These are phyloP conservation scores for Mediolabrus comicus DNA, from an alignment of 108 stramenopile genomes.

Conservation along the genomic window DNA sequence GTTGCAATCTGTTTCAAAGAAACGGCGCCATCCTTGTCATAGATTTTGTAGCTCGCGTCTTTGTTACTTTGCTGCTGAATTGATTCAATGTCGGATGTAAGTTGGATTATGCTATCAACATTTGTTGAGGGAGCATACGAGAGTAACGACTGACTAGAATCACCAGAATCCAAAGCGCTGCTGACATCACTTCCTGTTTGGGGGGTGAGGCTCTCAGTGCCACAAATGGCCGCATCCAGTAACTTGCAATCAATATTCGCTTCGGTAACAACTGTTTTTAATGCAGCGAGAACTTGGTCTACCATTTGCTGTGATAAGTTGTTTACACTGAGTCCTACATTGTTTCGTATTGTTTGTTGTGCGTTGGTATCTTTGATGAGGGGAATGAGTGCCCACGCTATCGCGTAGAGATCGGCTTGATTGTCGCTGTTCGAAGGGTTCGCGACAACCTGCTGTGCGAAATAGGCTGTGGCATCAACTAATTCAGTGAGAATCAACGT, in stretches of 20 bases:
- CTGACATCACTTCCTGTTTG: background rate
- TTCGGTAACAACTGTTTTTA: background rate
- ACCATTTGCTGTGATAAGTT: background rate
- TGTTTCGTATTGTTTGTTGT: background rate
- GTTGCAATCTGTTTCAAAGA: background rate
- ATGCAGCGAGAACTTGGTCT: background rate
- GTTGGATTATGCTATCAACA: background rate
- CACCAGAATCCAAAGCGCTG: background rate
- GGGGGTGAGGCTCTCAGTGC: background rate
- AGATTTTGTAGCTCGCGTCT: background rate
- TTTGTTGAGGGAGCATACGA: background rate
- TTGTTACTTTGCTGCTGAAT: background rate
- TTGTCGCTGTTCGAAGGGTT: conserved; percentile 7
- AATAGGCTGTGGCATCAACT: conserved; percentile 27
- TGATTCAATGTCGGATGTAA: background rate
- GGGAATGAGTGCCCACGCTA: background rate
- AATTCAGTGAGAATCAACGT: conserved; percentile 14
- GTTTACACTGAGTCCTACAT: background rate
- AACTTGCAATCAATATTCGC: background rate
- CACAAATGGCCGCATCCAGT: background rate
- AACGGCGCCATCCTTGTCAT: background rate
- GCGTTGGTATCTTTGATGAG: background rate
- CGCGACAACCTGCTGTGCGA: conserved; percentile 3
- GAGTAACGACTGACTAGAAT: background rate
- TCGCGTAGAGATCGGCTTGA: conserved; percentile 21